A percentile compares a stretch with the other conserved stretches of the same genome.
These are phyloP conservation scores for Porpolomopsis calyptriformis DNA, from an alignment of 768 basidiomycete genomes.

Conservation along the genomic window DNA sequence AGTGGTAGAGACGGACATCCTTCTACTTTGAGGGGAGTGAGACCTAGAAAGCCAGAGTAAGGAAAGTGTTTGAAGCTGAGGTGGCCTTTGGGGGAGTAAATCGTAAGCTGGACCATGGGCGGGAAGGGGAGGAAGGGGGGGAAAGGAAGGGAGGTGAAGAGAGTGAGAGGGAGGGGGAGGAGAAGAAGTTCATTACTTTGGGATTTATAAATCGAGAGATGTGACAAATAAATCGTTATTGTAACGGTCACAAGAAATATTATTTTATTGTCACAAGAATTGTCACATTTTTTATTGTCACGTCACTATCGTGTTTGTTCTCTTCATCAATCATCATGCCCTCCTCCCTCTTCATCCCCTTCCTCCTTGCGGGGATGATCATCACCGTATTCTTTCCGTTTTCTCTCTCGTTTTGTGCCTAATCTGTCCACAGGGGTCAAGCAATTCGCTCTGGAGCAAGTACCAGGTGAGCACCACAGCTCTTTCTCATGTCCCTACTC, in stretches of 20 bases:
- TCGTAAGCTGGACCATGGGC: conserved; percentile 58
- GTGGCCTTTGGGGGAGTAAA: conserved; percentile 61
- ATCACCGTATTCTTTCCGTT: conserved; percentile 43
- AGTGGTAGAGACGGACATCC: conserved; percentile 51
- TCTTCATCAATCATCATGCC: conserved; percentile 54
- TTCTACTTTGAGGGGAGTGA: conserved; percentile 70
- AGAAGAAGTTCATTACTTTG: too few relatives aligned
- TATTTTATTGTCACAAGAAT: too few relatives aligned
- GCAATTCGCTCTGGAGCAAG: conserved; percentile 74
- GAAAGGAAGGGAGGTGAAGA: conserved; percentile 15
- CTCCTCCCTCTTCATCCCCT: conserved; percentile 53
- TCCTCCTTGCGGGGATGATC: conserved; percentile 90
- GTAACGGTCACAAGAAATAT: background rate
- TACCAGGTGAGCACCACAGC: conserved; percentile 44
- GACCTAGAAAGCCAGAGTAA: conserved; percentile 64
- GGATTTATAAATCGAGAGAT: background rate
- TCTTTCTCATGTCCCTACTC: conserved; percentile 3
- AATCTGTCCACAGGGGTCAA: conserved; percentile 45
- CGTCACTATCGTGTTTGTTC: too few relatives aligned
- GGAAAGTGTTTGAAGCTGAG: conserved; percentile 64
- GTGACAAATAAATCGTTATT: background rate
- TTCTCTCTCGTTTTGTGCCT: background rate
- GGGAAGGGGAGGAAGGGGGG: background rate
- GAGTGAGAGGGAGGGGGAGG: conserved; percentile 19
- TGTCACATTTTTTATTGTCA: too few relatives aligned